These are phyloP conservation scores for Xylaria castorea DNA, from an alignment of 495 filamentous ascomycete species.

Conservation along the genomic window DNA sequence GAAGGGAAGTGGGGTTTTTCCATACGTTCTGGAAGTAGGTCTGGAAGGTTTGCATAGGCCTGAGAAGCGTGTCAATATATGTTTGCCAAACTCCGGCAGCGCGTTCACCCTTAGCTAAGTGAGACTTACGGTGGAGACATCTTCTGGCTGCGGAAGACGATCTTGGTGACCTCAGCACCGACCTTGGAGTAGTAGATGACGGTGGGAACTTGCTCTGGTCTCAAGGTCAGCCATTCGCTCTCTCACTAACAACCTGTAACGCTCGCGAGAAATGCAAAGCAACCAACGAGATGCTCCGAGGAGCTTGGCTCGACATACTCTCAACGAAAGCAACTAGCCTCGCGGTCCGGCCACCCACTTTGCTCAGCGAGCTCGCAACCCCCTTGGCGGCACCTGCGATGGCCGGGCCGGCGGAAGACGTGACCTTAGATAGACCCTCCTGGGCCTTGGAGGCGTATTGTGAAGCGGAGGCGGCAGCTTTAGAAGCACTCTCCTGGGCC, in stretches of 20 bases:
- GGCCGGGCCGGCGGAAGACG: conserved; percentile 78
- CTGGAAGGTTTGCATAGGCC: conserved; percentile 81
- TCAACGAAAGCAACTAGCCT: conserved; percentile 80
- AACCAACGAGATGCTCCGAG: background rate
- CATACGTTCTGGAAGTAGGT: conserved; percentile 79
- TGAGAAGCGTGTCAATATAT: conserved; percentile 47
- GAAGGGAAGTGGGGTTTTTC: conserved; percentile 67
- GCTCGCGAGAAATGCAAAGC: background rate
- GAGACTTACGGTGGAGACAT: conserved; percentile 91
- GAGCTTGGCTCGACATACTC: conserved; percentile 66
- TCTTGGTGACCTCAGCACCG: conserved; percentile 80
- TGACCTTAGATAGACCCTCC: conserved; percentile 84
- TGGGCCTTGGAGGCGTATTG: conserved; percentile 76
- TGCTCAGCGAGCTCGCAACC: conserved; percentile 68
- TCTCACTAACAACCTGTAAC: background rate
- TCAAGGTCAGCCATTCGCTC: conserved; percentile 12
- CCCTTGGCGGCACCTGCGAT: conserved; percentile 73
- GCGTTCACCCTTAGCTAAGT: background rate
- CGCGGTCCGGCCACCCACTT: conserved; percentile 85
- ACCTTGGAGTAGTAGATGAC: conserved; percentile 91
- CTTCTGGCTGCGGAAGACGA: conserved; percentile 86
- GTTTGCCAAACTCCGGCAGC: background rate
- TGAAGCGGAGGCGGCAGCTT: conserved; percentile 70
- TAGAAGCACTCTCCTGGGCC: conserved; percentile 76
- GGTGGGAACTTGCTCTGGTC: conserved; percentile 80